Evolutionary conservation across 2,329 filamentous ascomycete species (phyloP).

Genomic region (Verticillium alfalfae): DNA sequence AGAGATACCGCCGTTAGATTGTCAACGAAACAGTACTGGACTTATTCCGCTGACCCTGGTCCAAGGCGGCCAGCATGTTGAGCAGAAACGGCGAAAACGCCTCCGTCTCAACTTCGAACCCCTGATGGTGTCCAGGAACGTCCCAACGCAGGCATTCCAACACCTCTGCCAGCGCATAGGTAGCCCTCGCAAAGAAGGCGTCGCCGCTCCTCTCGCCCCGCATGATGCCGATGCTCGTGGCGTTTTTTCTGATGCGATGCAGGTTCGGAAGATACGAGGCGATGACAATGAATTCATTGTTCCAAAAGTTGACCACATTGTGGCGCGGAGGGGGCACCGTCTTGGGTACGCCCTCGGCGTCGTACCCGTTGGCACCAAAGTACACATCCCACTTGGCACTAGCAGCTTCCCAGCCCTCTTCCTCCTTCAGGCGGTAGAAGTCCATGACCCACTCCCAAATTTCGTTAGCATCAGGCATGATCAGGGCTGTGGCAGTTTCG

Average conservation of each 20-base stretch:
- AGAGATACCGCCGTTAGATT: no score
- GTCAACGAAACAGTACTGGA: neutral
- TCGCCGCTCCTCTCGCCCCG: conserved; percentile 16
- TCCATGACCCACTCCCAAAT: conserved; percentile 15
- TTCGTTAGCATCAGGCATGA: conserved; percentile 18
- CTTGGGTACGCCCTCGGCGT: conserved; percentile 16
- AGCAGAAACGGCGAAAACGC: conserved; percentile 19
- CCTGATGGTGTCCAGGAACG: conserved; percentile 23
- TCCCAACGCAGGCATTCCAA: conserved; percentile 16
- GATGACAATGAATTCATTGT: conserved; percentile 18
- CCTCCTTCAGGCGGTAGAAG: conserved; percentile 15
- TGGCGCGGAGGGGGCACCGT: conserved; percentile 11
- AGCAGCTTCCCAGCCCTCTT: conserved; percentile 13
- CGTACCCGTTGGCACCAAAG: conserved; percentile 16
- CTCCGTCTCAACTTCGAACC: conserved; percentile 21
- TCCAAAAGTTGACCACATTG: conserved; percentile 21
- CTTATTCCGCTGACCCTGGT: conserved; percentile 1
- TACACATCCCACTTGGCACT: conserved; percentile 10
- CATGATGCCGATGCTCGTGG: conserved; percentile 21
- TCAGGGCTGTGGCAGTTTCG: conserved; percentile 17
- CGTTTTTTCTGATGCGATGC: conserved; percentile 15
- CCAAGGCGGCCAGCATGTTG: conserved; percentile 17
- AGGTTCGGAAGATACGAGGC: conserved; percentile 17
- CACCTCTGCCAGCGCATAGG: conserved; percentile 19
- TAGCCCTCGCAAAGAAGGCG: conserved; percentile 20